Evolutionary conservation across 2,329 filamentous ascomycete genomes (phyloP).

Genomic region (Colletotrichum sp.): DNA sequence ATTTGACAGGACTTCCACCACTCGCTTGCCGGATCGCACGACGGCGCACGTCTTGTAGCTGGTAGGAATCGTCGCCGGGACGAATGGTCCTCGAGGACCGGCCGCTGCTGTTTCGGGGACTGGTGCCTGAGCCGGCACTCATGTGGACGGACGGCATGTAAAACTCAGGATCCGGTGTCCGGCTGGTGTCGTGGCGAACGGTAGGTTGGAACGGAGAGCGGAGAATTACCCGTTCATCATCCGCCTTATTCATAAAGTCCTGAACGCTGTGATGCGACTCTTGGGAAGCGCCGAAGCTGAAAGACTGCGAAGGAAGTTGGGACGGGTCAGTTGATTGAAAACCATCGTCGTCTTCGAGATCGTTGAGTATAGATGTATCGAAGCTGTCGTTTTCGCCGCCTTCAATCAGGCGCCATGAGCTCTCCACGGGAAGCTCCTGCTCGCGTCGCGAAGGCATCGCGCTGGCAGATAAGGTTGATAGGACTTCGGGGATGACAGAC

Average conservation of each 20-base stretch:
- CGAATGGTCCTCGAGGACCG: slow-evolving; percentile 38
- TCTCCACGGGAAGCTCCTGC: slow-evolving; percentile 48
- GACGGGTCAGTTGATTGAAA: slow-evolving; percentile 48
- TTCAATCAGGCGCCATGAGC: slow-evolving; percentile 67
- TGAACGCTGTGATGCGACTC: slow-evolving; percentile 54
- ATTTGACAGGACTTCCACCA: slow-evolving; percentile 28
- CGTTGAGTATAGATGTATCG: slow-evolving; percentile 58
- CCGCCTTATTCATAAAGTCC: slow-evolving; percentile 56
- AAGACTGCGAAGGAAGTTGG: slow-evolving; percentile 47
- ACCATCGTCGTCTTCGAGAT: slow-evolving; percentile 45
- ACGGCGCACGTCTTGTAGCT: slow-evolving; percentile 30
- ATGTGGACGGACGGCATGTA: slow-evolving; percentile 55
- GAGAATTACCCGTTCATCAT: slow-evolving; percentile 61
- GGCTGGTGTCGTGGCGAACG: slow-evolving; percentile 36
- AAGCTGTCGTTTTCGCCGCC: slow-evolving; percentile 65
- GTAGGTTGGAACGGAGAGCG: slow-evolving; percentile 62
- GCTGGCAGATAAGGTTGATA: neutral
- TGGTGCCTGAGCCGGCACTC: slow-evolving; percentile 26
- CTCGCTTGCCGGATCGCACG: slow-evolving; percentile 23
- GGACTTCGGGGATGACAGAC: neutral
- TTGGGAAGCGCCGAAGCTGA: slow-evolving; percentile 52
- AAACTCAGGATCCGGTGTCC: slow-evolving; percentile 55
- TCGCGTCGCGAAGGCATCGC: slow-evolving; percentile 19
- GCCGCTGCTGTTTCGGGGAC: slow-evolving; percentile 37
- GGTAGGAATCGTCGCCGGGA: slow-evolving; percentile 28